Percentiles rank a stretch among this genome's conserved stretches.
Evolutionary conservation across 202 grass and related monocot genomes (phyloP).

Genomic region (Setaria viridis): DNA sequence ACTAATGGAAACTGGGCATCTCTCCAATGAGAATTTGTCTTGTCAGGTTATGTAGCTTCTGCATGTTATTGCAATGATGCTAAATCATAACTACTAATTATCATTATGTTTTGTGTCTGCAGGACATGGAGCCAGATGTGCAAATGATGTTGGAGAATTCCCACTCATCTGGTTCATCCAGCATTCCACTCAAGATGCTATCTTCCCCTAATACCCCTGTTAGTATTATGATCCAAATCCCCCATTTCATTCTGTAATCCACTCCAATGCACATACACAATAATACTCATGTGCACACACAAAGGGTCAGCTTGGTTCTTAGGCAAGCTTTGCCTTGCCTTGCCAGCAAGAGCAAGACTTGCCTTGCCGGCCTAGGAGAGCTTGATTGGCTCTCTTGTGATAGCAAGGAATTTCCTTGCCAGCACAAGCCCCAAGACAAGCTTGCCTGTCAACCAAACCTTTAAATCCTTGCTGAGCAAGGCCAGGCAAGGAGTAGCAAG

Average conservation of each 20-base stretch:
- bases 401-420: too few species aligned
- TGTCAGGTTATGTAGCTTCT: not conserved
- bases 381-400: too few species aligned
- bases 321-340: too few species aligned
- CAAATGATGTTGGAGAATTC: not conserved
- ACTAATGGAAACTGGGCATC: not conserved
- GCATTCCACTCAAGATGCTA: not conserved
- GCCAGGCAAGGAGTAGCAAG: too few species aligned
- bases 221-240: not conserved
- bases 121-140: not conserved
- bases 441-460: too few species aligned
- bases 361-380: too few species aligned
- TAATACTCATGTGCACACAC: not conserved
- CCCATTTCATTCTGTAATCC: not conserved
- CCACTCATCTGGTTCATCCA: not conserved
- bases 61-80: not conserved
- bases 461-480: too few species aligned
- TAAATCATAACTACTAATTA: not conserved
- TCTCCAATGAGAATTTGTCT: not conserved
- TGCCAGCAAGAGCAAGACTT: too few species aligned
- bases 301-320: not conserved
- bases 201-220: not conserved
- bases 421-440: too few species aligned
- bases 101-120: not conserved
- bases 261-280: not conserved